phyloP scores from a whole-genome alignment of 257 asterid genomes.

The Jaltomata sinuosa region DNA sequence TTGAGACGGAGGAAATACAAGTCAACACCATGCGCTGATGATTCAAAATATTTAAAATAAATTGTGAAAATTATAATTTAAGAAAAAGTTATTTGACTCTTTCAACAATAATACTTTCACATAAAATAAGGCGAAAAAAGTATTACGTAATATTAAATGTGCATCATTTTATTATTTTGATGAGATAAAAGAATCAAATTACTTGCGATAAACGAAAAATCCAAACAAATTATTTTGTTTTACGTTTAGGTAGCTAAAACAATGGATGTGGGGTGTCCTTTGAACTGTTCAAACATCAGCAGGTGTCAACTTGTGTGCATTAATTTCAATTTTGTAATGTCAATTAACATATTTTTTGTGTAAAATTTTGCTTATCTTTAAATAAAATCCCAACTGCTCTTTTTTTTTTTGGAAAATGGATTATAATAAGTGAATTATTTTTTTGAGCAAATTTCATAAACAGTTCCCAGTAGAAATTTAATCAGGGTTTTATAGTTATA shows the following conservation, averaged over 20 bases:
- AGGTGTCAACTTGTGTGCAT: not conserved
- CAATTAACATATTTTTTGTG: not conserved
- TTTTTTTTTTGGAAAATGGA: not conserved
- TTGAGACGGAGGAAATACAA: too few species aligned
- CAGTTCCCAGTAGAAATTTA: too few species aligned
- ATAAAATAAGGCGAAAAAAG: too few species aligned
- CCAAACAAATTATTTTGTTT: not conserved
- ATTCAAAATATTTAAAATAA: too few species aligned
- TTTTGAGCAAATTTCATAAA: too few species aligned
- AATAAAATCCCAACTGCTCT: not conserved
- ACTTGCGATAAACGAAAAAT: not conserved
- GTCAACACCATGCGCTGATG: too few species aligned
- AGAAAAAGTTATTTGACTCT: too few species aligned
- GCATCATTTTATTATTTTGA: too few species aligned
- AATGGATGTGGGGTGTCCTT: not conserved
- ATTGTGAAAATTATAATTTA: too few species aligned
- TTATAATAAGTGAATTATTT: not conserved
- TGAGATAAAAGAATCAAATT: not conserved
- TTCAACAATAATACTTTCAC: too few species aligned
- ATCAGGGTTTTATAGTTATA: too few species aligned
- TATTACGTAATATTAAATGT: too few species aligned
- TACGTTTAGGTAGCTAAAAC: not conserved
- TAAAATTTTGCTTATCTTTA: not conserved
- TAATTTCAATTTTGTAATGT: not conserved
- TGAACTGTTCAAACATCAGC: not conserved